phyloP scores from a whole-genome alignment of 805 yeast genomes.

The Candida stauntonica region DNA sequence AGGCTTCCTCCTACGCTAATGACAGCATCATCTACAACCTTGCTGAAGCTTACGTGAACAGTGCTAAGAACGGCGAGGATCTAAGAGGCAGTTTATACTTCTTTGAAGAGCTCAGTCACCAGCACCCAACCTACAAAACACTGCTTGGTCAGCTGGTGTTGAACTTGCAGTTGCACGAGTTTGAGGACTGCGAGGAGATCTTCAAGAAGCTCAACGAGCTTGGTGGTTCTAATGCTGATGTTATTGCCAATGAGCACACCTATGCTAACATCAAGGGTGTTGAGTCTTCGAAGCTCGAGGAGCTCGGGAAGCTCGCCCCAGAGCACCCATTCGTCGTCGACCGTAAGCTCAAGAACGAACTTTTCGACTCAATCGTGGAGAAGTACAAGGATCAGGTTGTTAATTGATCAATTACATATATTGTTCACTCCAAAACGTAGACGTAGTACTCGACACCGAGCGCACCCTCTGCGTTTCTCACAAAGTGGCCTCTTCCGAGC shows the following conservation, averaged over 20 bases:
- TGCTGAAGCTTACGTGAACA: constrained; percentile 68
- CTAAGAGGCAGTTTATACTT: constrained; percentile 50
- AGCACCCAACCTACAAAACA: constrained; percentile 43
- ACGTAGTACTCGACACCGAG: constrained; percentile 53
- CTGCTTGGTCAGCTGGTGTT: constrained; percentile 65
- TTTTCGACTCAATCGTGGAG: constrained; percentile 66
- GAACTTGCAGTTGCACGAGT: constrained; percentile 72
- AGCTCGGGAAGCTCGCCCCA: constrained; percentile 45
- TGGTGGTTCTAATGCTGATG: constrained; percentile 37
- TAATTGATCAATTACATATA: constrained; percentile 5
- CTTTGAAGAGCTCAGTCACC: constrained; percentile 76
- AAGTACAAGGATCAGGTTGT: constrained; percentile 40
- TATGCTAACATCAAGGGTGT: constrained; percentile 52
- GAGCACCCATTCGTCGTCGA: constrained; percentile 57
- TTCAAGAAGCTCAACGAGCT: constrained; percentile 39
- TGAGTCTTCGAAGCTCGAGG: constrained; percentile 38
- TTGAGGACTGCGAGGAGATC: constrained; percentile 77
- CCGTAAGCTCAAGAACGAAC: constrained; percentile 51
- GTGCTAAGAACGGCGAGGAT: constrained; percentile 37
- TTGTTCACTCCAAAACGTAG: constrained; percentile 24
- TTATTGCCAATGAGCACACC: constrained; percentile 63
- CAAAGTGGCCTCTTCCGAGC: constrained; percentile 56
- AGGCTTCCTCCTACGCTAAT: constrained; percentile 46
- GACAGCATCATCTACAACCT: constrained; percentile 77
- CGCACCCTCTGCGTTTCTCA: constrained; percentile 40